Evolutionary conservation across 1,284 basidiomycete genomes (phyloP), one percentile per base, ranked within the genome.

Genomic region (Trichosporon faecale): DNA sequence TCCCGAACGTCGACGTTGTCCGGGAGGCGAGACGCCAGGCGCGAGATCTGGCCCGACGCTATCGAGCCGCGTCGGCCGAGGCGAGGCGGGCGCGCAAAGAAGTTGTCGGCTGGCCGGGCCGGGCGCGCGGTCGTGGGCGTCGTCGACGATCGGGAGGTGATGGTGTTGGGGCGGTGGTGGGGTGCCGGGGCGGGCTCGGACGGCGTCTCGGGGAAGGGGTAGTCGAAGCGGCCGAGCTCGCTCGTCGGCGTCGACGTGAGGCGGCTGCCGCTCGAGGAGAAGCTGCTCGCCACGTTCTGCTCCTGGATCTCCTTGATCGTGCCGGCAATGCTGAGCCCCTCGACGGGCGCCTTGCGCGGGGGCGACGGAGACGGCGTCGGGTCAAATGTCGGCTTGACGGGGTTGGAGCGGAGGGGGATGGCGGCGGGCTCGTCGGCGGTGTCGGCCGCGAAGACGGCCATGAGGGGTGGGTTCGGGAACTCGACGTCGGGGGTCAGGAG

Each of bases 171-270:
- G 29, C 57, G 57, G 57, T 61, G 57, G 57, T 61, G 57, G 55
- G 12, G 14, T 14, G 55, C 2, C 16, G 55, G 23, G 3, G 55
- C 8, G 12, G 55, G 12, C 27, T 27, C 25, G 44, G 46, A 18
- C 11, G 60, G 23, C 23, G 63, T 40, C 29, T 65, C 35, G 31
- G 64, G 29, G 21, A 65, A 68, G 33, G 78, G 78, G 68, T 79
- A 79, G 69, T 79, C 78, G 72, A 79, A 79, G 12, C 73, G 73
- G 11, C 78, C 78, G 57, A 77, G 73, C 64, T 79, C 78, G 2
- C 75, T 74, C 1, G 75, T 75, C 6, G 78, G 78, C 7, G 78
- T 79, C 29, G 76, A 72, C 1, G 35, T 35, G 23, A 44, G 63
- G n/a, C 57, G 57, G 11, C 27, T 27, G 55, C 49, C 49, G 57